These are phyloP conservation scores for Dipteronia dyeriana DNA, from an alignment of 345 rosid species.

Conservation along the genomic window DNA sequence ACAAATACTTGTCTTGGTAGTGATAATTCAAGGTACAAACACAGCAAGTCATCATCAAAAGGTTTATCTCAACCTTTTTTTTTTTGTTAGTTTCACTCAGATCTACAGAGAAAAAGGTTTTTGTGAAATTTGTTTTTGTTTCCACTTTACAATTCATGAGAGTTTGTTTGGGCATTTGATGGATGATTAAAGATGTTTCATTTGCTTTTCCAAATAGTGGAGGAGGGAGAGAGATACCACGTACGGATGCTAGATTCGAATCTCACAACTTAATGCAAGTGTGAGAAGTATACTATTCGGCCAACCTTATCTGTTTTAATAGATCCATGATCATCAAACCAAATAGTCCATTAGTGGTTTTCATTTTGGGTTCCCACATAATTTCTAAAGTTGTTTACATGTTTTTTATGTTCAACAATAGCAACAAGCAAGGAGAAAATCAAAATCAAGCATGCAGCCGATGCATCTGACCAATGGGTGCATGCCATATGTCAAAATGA, in stretches of 20 bases:
- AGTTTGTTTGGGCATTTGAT: neutral
- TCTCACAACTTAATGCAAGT: no score
- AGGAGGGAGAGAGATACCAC: no score
- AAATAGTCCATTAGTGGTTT: neutral
- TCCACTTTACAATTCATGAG: slow-evolving; percentile 8
- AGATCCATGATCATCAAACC: neutral
- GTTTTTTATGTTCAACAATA: slow-evolving; percentile 17
- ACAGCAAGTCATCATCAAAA: neutral
- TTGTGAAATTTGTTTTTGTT: neutral
- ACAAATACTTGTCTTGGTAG: neutral
- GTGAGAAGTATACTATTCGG: no score
- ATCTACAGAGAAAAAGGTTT: neutral
- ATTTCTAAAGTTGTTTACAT: slow-evolving; percentile 2
- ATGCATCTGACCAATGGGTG: no score
- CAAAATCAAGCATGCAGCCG: no score
- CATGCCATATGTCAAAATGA: no score
- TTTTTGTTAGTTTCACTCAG: neutral
- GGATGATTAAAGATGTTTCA: neutral
- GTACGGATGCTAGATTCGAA: no score
- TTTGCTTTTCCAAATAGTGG: neutral
- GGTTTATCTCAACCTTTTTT: neutral
- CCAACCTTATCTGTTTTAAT: no score
- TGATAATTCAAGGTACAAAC: slow-evolving; percentile 14
- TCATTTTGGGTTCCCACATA: neutral
- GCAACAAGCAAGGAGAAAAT: no score